Base-by-base conservation (phyloP, 371 early-diverging fungal species). In the Mucor lusitanicus region DNA sequence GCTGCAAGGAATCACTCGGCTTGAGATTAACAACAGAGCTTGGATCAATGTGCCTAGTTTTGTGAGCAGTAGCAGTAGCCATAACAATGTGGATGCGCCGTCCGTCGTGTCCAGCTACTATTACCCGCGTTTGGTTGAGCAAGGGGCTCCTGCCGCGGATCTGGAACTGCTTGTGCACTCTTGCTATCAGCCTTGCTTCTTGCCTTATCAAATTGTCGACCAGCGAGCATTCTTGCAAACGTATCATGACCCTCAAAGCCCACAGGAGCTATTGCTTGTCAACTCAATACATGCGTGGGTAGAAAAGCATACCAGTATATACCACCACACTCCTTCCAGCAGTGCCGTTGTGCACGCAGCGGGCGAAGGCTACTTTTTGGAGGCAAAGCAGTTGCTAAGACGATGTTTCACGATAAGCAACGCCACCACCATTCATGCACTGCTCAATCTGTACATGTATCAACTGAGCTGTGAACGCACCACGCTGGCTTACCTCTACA, bases 401-500 rank as follows among this genome's bases (percentile, higher is more conserved):
- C 81, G 80, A 17, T 79, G 85, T 25, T 85, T 86, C 67, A 83
- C 85, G 69, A 80, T 80, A 59, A 81, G 84, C 17, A 84, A 79
- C 55, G 76, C 83, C 25, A 78, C 75, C 6, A 87, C 88, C 1
- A 75, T 87, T 12, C 86, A 87, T 48, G 86, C 88, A 0, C 67
- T 87, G 0, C 65, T 87, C 53, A 85, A 86, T 50, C 69, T 87
- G 0, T 87, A 87, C 74, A 86, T 86, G 86, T 87, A 86, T 53
- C 88, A 87, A 56, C 66, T 86, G 23, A 83, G 79, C 61, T 79
- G 82, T 21, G 88, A 84, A 13, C 80, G 84, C 8, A 80, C 88
- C 2, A 81, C 81, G 56, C 62, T 85, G 44, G 83, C 86, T 7
- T 85, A 85, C 62, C 74, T 85, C 35, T 86, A 87, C 44, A 85